Evolutionary conservation across 2,329 filamentous ascomycete genomes (phyloP).

Genomic region (Hortaea werneckii): DNA sequence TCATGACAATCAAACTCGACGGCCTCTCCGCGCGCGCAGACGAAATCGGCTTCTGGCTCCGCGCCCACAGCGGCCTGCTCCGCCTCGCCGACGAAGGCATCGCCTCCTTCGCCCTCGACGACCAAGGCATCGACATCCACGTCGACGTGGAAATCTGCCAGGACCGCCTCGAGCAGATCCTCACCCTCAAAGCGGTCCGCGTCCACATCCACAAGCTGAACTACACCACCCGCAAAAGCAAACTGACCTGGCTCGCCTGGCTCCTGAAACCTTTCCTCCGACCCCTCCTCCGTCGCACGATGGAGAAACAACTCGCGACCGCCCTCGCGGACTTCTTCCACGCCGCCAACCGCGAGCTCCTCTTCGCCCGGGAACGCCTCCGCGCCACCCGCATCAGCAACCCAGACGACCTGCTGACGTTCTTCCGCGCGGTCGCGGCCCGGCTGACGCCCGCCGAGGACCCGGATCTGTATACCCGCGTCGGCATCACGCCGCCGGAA

Average conservation of each 20-base stretch:
- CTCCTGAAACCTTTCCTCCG: conserved; percentile 73
- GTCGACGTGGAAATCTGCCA: conserved; percentile 75
- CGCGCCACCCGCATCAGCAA: conserved; percentile 75
- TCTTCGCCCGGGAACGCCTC: conserved; percentile 78
- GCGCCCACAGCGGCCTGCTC: conserved; percentile 64
- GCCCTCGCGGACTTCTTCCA: conserved; percentile 61
- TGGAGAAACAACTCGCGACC: conserved; percentile 68
- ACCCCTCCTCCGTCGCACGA: conserved; percentile 65
- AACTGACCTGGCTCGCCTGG: conserved; percentile 70
- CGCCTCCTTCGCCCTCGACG: conserved; percentile 74
- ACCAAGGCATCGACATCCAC: conserved; percentile 76
- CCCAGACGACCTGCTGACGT: conserved; percentile 69
- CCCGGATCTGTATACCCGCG: conserved; percentile 62
- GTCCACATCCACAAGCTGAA: conserved; percentile 81
- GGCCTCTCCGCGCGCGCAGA: conserved; percentile 76
- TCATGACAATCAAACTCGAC: conserved; percentile 67
- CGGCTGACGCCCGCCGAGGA: conserved; percentile 62
- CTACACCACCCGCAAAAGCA: conserved; percentile 65
- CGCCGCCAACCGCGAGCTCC: conserved; percentile 69
- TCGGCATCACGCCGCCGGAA: conserved; percentile 54
- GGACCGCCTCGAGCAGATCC: conserved; percentile 67
- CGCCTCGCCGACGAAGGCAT: conserved; percentile 74
- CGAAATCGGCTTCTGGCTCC: conserved; percentile 83
- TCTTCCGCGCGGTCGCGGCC: conserved; percentile 71
- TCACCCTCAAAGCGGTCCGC: conserved; percentile 63